Base-by-base conservation (phyloP, 257 asterid genomes). In the Solanum sitiens region DNA sequence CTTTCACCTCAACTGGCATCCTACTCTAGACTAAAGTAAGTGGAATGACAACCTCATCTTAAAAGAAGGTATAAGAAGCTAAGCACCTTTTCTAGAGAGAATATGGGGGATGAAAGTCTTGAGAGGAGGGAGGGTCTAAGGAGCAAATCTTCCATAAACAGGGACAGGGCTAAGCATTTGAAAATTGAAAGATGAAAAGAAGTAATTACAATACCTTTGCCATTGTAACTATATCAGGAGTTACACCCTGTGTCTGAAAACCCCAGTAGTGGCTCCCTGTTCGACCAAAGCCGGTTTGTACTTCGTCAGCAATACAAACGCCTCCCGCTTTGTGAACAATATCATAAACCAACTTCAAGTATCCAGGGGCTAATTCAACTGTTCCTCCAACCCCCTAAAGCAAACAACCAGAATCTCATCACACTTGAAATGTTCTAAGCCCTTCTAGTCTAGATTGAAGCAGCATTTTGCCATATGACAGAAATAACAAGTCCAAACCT, bases 251-350 rank as follows among this genome's bases (percentile, higher is more conserved):
- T 25, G 98, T 95, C 92, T 95, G 95, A 21, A 97, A 97, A n/a
- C 99, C 99, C 99, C 99, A 97, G 75, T 94, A 97, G 86, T 95
- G 95, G 92, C 94, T 93, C 37, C 99, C 99, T 2, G 99, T 97
- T 16, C 99, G 98, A 87, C 99, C 99, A 83, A 97, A 97, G 67
- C 99, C 99, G 8, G 99, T 95, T 89, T 97, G 99, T 30, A 97
- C 99, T 90, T 97, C 99, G 86, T 97, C 99, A 56, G 99, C 99
- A 87, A 95, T 97, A 93, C 99, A 97, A 67, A 95, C 96, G 84
- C 99, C 99, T 56, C 98, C 99, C 84, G 99, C 98, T 87, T 94
- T 93, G 84, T 88, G 98, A 88, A 95, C 92, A 87, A 94, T 93
- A 84, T 95, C 98, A 67, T 95, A 97, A 68, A 94, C 99, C 88